Conservation (phyloP, 495 filamentous ascomycete species). For the Aspergillus baeticus region DNA sequence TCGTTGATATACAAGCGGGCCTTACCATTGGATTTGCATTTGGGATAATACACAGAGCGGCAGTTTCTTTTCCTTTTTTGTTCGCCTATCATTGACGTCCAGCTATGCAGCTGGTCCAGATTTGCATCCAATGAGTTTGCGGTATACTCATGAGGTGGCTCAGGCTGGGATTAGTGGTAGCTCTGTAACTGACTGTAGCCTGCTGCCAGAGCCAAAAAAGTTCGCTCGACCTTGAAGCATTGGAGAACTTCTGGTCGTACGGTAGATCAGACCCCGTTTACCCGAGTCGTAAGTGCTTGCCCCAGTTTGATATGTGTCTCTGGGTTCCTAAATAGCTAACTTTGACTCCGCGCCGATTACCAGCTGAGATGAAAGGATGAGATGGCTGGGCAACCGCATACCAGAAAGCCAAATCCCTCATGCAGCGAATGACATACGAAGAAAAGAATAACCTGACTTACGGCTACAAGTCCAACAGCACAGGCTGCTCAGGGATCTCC, state of each 20-base stretch:
- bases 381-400: constrained; percentile 49
- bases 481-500: constrained; percentile 52
- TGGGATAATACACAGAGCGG: too few species aligned
- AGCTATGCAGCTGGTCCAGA: too few species aligned
- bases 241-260: constrained; percentile 44
- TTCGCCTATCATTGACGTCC: too few species aligned
- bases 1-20: too few species aligned
- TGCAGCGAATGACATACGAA: constrained; percentile 8
- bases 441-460: constrained; percentile 48
- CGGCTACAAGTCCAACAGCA: constrained; percentile 30
- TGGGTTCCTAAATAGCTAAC: too few species aligned
- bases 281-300: constrained; percentile 42
- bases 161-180: neutral
- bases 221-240: neutral
- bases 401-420: constrained; percentile 40
- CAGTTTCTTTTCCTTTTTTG: too few species aligned
- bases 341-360: too few species aligned
- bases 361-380: neutral
- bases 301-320: neutral
- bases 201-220: neutral
- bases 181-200: neutral
- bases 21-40: too few species aligned
- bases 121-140: too few species aligned
- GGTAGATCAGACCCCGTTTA: constrained; percentile 56
- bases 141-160: neutral